Conservation (phyloP, 1,284 basidiomycete species). For the Sparassis latifolia region DNA sequence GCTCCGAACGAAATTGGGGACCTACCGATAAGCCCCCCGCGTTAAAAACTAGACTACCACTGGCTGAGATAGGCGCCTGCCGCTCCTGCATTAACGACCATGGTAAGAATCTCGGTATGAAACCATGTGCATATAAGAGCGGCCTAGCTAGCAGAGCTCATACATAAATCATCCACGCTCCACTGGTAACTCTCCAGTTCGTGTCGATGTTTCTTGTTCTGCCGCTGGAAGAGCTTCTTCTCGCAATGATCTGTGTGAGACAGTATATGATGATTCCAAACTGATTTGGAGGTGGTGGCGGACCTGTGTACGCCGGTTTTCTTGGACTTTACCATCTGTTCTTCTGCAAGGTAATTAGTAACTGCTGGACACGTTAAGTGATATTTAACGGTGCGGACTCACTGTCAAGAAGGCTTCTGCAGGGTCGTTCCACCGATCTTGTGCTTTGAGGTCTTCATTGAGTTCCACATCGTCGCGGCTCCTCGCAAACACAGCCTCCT, state of each 20-base stretch:
- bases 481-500: conserved; percentile 77
- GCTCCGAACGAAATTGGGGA: too few species aligned
- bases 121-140: too few species aligned
- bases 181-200: conserved; percentile 73
- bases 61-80: too few species aligned
- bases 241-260: conserved; percentile 35
- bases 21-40: too few species aligned
- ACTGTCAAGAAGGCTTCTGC: conserved; percentile 90
- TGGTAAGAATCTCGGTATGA: too few species aligned
- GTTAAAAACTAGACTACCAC: too few species aligned
- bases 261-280: conserved; percentile 69
- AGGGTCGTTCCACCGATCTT: conserved; percentile 91
- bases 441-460: conserved; percentile 76
- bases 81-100: too few species aligned
- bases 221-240: conserved; percentile 81
- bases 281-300: conserved; percentile 88
- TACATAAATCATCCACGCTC: conserved; percentile 86
- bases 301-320: conserved; percentile 82
- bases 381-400: conserved; percentile 22
- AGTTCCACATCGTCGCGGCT: conserved; percentile 79
- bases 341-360: conserved; percentile 40
- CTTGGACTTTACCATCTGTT: conserved; percentile 68
- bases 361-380: not conserved
- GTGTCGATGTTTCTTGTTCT: conserved; percentile 67
- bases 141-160: too few species aligned